phyloP scores from a whole-genome alignment of 176 grass and related monocot species.

The Musa schizocarpa region DNA sequence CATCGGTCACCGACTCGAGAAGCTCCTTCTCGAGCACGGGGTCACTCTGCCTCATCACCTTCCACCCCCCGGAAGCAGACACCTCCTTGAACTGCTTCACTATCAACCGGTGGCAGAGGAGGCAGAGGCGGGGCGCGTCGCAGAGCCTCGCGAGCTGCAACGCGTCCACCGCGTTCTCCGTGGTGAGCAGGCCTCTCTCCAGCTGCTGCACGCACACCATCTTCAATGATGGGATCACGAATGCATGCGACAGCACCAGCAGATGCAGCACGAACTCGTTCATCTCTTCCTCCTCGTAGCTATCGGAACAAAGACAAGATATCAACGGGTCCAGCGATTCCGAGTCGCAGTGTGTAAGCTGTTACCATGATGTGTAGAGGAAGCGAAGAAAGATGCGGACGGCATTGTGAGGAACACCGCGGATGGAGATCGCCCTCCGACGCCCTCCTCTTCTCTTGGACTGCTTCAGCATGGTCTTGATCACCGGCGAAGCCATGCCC shows the following conservation, averaged over 20 bases:
- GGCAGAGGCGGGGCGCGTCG: slow-evolving; percentile 51
- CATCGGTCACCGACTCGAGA: slow-evolving; percentile 41
- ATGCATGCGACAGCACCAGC: slow-evolving; percentile 57
- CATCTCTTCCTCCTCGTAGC: slow-evolving; percentile 67
- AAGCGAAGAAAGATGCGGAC: slow-evolving; percentile 61
- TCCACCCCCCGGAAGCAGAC: slow-evolving; percentile 65
- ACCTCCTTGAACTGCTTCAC: slow-evolving; percentile 41
- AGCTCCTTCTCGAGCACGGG: slow-evolving; percentile 55
- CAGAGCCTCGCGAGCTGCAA: slow-evolving; percentile 60
- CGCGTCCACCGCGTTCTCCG: slow-evolving; percentile 70
- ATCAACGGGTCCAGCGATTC: neutral
- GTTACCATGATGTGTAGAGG: slow-evolving; percentile 66
- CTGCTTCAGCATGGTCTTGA: slow-evolving; percentile 40
- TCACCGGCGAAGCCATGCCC: slow-evolving; percentile 48
- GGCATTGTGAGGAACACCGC: slow-evolving; percentile 44
- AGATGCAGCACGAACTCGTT: slow-evolving; percentile 48
- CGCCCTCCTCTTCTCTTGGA: slow-evolving; percentile 17
- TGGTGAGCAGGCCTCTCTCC: slow-evolving; percentile 39
- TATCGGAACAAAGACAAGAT: slow-evolving; percentile 9
- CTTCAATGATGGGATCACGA: slow-evolving; percentile 52
- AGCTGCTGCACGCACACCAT: slow-evolving; percentile 41
- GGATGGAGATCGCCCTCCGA: slow-evolving; percentile 27
- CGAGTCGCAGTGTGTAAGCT: neutral
- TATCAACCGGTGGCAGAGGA: slow-evolving; percentile 57
- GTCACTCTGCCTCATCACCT: slow-evolving; percentile 46